Evolutionary conservation across 176 grass and related monocot genomes (phyloP), one percentile per base, ranked within the genome.

Genomic region (Saccharum officinarum): DNA sequence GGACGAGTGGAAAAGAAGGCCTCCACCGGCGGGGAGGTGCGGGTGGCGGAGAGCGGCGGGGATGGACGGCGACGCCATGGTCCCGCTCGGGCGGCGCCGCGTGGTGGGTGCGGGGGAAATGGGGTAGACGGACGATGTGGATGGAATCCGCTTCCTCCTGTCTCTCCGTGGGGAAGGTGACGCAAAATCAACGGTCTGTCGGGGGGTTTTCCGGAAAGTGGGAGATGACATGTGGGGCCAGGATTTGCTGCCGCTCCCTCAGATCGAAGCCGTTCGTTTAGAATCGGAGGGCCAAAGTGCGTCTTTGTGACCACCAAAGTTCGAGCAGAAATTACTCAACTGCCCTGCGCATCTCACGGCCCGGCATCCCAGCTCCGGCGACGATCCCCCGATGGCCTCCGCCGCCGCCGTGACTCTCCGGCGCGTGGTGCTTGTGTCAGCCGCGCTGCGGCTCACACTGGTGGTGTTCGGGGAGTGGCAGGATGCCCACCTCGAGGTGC

Each of bases 401-500:
- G 46, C 78, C 42, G 54, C 65, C 47, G 47, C 39, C 38, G 70
- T 52, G 62, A 80, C 76, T 22, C 49, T 92, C 70, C 71, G 71
- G 61, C 69, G 87, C 28, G 76, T 95, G 88, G 75, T 98, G 62
- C 40, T 88, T 8, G 89, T 81, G 46, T 94, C 91, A 5, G 97
- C 91, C 10, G 73, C 80, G 26, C 75, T 94, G 8, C 72, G 97
- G 60, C n/a, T 92, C 12, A 25, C 84, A 6, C 88, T 96, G 26
- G 76, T 99, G 69, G 83, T 76, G 47, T 88, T 89, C 31, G 91
- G 90, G 33, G 92, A 94, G 86, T 99, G 93, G 97, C 97, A 99
- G 85, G 97, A 99, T 18, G 83, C 93, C 0, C 87, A 99, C 92
- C 89, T 99, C 49, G 92, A 96, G 91, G 91, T 96, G 71, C 90